These are phyloP conservation scores for Xerocomus minutiporus DNA, from an alignment of 1,284 basidiomycete species.

Conservation along the genomic window DNA sequence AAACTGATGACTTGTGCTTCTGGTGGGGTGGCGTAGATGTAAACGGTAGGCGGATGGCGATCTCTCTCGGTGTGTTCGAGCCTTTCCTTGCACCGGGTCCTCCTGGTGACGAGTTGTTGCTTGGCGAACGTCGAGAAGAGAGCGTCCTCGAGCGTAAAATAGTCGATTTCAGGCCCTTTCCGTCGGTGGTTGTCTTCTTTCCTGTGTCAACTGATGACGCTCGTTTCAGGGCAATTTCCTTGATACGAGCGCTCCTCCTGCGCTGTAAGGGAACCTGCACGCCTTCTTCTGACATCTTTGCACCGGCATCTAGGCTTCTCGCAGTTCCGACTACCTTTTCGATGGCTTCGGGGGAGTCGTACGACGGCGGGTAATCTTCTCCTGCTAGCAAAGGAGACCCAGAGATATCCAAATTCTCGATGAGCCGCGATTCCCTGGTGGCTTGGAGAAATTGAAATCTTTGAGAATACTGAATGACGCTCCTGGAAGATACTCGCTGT, in stretches of 20 bases:
- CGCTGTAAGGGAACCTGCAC: constrained; percentile 4
- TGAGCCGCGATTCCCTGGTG: constrained; percentile 14
- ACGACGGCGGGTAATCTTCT: constrained; percentile 2
- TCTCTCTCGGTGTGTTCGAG: constrained; percentile 12
- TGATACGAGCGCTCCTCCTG: constrained; percentile 29
- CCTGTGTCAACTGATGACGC: constrained; percentile 2
- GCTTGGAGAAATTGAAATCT: background rate
- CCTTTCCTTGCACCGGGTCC: background rate
- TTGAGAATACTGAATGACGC: background rate
- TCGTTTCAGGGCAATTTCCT: constrained; percentile 17
- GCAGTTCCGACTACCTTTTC: background rate
- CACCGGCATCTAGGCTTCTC: background rate
- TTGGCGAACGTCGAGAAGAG: constrained; percentile 1
- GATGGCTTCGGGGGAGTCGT: background rate
- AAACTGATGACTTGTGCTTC: background rate
- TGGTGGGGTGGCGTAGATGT: constrained; percentile 15
- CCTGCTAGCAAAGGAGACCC: constrained; percentile 24
- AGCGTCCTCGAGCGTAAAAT: constrained; percentile 8
- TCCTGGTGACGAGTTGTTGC: background rate
- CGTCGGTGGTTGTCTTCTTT: background rate
- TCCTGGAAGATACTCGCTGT: constrained; percentile 8
- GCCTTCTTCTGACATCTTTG: background rate
- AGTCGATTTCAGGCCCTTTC: constrained; percentile 8
- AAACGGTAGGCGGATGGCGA: constrained; percentile 27
- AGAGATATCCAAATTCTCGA: constrained; percentile 29